Evolutionary conservation across 2,329 filamentous ascomycete genomes (phyloP).

Genomic region (Fragosphaeria purpurea): DNA sequence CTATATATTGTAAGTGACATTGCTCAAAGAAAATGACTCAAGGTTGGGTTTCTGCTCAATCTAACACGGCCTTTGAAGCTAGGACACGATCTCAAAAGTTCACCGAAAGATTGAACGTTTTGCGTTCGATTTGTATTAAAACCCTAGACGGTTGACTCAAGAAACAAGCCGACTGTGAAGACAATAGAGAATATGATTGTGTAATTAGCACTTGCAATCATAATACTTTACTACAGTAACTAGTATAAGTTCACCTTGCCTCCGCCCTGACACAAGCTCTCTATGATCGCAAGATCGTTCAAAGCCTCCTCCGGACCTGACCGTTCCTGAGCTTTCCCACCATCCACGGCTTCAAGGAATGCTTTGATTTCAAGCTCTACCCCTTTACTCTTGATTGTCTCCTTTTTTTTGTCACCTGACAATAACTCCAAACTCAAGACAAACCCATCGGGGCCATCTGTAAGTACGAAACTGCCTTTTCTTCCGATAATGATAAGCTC

Average conservation of each 20-base stretch:
- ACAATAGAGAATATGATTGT: no score
- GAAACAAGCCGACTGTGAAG: no score
- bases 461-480: background rate
- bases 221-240: background rate
- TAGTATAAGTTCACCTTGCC: background rate
- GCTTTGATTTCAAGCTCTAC: background rate
- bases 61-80: no score
- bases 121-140: no score
- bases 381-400: background rate
- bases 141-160: no score
- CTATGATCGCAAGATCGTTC: constrained; percentile 1
- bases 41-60: no score
- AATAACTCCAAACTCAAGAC: background rate
- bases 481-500: background rate
- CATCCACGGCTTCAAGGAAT: background rate
- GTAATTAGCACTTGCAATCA: no score
- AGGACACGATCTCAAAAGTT: no score
- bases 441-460: background rate
- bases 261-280: background rate
- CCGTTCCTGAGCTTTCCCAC: background rate
- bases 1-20: no score
- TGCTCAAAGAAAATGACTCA: no score
- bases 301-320: background rate
- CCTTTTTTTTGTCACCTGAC: background rate
- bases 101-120: no score